These are phyloP conservation scores for Hyphopichia homilentoma DNA, from an alignment of 805 yeast species.

Conservation along the genomic window DNA sequence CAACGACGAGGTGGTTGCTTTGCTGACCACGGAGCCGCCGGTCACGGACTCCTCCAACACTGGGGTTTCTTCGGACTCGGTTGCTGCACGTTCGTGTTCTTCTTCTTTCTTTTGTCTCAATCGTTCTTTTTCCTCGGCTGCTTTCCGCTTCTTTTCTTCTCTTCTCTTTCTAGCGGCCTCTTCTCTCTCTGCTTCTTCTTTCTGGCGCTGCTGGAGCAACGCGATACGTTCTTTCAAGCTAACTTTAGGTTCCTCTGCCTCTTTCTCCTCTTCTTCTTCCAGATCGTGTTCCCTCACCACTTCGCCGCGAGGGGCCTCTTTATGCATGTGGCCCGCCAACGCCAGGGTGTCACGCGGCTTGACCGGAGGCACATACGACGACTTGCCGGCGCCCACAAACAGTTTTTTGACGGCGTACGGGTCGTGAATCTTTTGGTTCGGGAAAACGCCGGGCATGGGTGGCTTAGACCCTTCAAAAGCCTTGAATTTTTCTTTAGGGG, in stretches of 20 bases:
- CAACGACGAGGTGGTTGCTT: background rate
- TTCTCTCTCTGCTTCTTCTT: constrained; percentile 72
- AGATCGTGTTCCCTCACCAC: constrained; percentile 21
- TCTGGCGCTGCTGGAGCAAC: constrained; percentile 74
- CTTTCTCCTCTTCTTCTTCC: constrained; percentile 30
- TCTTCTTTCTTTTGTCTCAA: constrained; percentile 16
- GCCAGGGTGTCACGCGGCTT: constrained; percentile 37
- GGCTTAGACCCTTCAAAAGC: background rate
- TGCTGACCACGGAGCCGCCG: background rate
- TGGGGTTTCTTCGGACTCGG: constrained; percentile 5
- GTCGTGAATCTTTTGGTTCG: constrained; percentile 36
- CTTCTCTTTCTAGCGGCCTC: constrained; percentile 53
- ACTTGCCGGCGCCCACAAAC: constrained; percentile 52
- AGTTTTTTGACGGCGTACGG: constrained; percentile 48
- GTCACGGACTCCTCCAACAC: background rate
- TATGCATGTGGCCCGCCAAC: constrained; percentile 24
- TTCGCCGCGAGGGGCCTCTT: constrained; percentile 17
- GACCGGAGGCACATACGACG: constrained; percentile 54
- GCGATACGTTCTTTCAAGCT: constrained; percentile 87
- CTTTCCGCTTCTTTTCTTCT: constrained; percentile 47
- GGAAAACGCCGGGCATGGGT: constrained; percentile 18
- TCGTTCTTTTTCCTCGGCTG: constrained; percentile 26
- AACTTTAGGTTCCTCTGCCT: constrained; percentile 66
- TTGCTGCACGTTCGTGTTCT: constrained; percentile 7
- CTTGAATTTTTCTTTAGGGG: background rate